Conservation (phyloP, 75 land plant genomes). For the Selaginella moellendorffii region DNA sequence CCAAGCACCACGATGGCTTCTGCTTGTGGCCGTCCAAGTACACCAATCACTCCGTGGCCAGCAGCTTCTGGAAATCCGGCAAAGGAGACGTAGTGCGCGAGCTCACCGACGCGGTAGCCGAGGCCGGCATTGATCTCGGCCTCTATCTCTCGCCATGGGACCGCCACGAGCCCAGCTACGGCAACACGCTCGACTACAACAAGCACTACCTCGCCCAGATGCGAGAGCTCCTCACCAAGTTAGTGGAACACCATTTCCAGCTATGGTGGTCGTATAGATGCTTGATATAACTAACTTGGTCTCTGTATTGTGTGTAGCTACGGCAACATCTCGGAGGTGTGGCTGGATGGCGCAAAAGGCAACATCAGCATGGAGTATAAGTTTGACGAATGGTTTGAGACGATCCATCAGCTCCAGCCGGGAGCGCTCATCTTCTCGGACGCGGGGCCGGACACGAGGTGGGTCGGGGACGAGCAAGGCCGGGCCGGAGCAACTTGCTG, state of each 20-base stretch:
- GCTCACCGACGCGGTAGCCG: slow-evolving; percentile 36
- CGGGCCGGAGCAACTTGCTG: slow-evolving; percentile 57
- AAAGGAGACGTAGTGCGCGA: slow-evolving; percentile 72
- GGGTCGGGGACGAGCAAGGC: slow-evolving; percentile 89
- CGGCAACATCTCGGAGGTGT: slow-evolving; percentile 65
- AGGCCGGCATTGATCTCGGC: slow-evolving; percentile 54
- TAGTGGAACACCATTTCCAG: too few species aligned
- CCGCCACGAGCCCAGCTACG: slow-evolving; percentile 70
- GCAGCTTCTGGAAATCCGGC: slow-evolving; percentile 59
- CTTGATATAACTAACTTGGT: too few species aligned
- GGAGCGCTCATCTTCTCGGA: slow-evolving; percentile 85
- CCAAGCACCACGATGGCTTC: slow-evolving; percentile 95
- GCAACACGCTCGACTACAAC: slow-evolving; percentile 54
- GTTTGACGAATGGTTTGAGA: slow-evolving; percentile 59
- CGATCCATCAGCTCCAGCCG: slow-evolving; percentile 57
- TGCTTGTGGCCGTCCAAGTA: slow-evolving; percentile 88
- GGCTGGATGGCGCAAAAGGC: slow-evolving; percentile 87
- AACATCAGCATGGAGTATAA: slow-evolving; percentile 73
- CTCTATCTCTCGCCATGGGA: slow-evolving; percentile 95
- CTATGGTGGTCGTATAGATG: too few species aligned
- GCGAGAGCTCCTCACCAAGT: slow-evolving; percentile 64
- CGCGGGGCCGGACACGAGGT: slow-evolving; percentile 78
- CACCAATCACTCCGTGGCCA: slow-evolving; percentile 53
- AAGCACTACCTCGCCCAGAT: slow-evolving; percentile 70
- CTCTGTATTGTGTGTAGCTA: slow-evolving; percentile 47